A percentile compares a stretch with the other conserved stretches of the same genome.
phyloP scores from a whole-genome alignment of 345 rosid species.

The Ceriops decandra region DNA sequence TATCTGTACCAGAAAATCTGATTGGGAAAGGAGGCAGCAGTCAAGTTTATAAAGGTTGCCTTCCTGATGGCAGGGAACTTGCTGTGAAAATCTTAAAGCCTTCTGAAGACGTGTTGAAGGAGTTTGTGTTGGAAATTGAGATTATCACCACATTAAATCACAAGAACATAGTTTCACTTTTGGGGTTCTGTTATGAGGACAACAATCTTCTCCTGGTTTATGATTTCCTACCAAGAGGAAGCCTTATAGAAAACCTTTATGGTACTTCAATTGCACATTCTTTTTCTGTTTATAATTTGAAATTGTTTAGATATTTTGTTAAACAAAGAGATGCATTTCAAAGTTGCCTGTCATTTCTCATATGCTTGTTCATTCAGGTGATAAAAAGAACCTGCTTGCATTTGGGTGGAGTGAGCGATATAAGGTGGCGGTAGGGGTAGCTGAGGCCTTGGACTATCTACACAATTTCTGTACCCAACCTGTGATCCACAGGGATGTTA shows the following conservation, averaged over 20 bases:
- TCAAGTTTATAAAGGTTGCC: conserved; percentile 72
- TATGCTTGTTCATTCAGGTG: conserved; percentile 40
- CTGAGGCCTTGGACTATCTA: conserved; percentile 84
- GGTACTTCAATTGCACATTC: conserved; percentile 35
- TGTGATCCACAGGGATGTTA: conserved; percentile 91
- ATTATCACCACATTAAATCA: conserved; percentile 72
- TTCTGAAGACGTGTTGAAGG: conserved; percentile 60
- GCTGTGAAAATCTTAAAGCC: conserved; percentile 86
- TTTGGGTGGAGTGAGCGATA: conserved; percentile 80
- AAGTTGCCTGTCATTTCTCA: background rate
- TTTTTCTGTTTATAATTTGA: background rate
- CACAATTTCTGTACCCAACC: conserved; percentile 44
- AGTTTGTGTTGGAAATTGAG: conserved; percentile 77
- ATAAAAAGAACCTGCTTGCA: conserved; percentile 46
- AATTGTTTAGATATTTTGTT: background rate
- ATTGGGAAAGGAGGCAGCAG: conserved; percentile 97
- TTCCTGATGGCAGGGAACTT: conserved; percentile 79
- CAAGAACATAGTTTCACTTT: conserved; percentile 76
- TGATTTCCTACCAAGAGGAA: conserved; percentile 84
- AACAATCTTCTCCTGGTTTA: conserved; percentile 70
- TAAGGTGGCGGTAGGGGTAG: conserved; percentile 86
- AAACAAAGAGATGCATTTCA: background rate
- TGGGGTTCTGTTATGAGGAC: conserved; percentile 80
- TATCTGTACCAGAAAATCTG: conserved; percentile 54
- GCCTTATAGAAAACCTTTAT: conserved; percentile 88